Evolutionary conservation across 2,329 filamentous ascomycete genomes (phyloP).

Genomic region (Fusarium sp.): DNA sequence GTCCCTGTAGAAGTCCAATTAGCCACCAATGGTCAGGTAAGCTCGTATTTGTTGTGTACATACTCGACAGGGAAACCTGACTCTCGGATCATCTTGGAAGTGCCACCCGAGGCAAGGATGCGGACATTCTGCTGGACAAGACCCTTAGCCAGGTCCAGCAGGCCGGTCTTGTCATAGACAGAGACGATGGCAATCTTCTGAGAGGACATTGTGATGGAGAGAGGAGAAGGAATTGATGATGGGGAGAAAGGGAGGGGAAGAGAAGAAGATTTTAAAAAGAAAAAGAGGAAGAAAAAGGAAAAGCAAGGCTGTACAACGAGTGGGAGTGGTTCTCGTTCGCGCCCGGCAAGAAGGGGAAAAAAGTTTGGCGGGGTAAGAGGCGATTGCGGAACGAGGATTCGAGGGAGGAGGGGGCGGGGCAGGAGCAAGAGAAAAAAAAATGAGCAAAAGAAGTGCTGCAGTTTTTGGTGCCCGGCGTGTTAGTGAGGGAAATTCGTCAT

Average conservation of each 20-base stretch:
- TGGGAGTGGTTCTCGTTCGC: conserved; percentile 34
- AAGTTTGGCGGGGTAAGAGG: conserved; percentile 47
- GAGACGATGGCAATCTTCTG: conserved; percentile 88
- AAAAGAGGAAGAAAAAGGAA: conserved; percentile 9
- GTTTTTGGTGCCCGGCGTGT: background rate
- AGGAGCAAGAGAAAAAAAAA: conserved; percentile 22
- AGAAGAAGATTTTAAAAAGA: conserved; percentile 1
- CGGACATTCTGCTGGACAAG: conserved; percentile 90
- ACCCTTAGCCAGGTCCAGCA: conserved; percentile 92
- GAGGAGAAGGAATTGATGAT: conserved; percentile 18
- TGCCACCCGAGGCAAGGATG: conserved; percentile 94
- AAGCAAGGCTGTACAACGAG: conserved; percentile 14
- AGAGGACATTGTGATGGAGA: conserved; percentile 50
- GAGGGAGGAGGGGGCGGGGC: conserved; percentile 38
- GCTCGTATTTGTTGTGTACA: conserved; percentile 47
- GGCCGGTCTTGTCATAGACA: conserved; percentile 98
- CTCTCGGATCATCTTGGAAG: conserved; percentile 95
- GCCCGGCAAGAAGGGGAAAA: conserved; percentile 36
- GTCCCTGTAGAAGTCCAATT: conserved; percentile 69
- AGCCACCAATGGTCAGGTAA: conserved; percentile 2
- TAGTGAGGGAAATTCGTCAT: conserved; percentile 17
- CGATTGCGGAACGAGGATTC: conserved; percentile 33
- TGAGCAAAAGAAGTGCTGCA: conserved; percentile 13
- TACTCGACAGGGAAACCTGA: conserved; percentile 96
- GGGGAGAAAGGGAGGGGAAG: background rate